A percentile compares a stretch with the other conserved stretches of the same genome.
Conservation (phyloP, 805 yeast species). For the Candida maris region DNA sequence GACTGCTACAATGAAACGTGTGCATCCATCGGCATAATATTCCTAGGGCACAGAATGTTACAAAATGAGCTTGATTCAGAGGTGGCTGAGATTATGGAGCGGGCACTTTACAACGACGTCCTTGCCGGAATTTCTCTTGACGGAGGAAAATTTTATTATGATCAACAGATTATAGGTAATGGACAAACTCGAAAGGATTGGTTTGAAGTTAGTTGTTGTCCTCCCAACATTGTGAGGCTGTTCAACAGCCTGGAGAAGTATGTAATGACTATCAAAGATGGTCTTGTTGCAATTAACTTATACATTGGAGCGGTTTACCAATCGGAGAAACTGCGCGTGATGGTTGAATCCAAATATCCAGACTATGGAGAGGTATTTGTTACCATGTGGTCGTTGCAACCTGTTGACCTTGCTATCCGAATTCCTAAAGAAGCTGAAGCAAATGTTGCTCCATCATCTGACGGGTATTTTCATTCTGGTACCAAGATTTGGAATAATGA, state of each 20-base stretch:
- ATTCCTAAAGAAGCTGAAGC: slow-evolving; percentile 9
- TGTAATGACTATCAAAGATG: slow-evolving; percentile 6
- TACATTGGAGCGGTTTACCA: slow-evolving; percentile 14
- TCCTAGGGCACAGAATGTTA: slow-evolving; percentile 19
- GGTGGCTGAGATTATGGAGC: slow-evolving; percentile 21
- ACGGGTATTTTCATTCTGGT: slow-evolving; percentile 15
- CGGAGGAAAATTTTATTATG: slow-evolving; percentile 23
- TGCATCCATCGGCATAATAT: slow-evolving; percentile 24
- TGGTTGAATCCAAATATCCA: slow-evolving; percentile 15
- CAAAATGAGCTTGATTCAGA: slow-evolving; percentile 11
- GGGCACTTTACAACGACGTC: slow-evolving; percentile 24
- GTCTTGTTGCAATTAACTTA: slow-evolving; percentile 14
- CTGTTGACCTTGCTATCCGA: slow-evolving; percentile 14
- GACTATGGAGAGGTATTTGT: slow-evolving; percentile 10
- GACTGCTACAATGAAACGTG: slow-evolving; percentile 27
- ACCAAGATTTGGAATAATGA: slow-evolving; percentile 7
- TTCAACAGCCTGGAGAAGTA: slow-evolving; percentile 23
- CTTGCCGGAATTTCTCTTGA: slow-evolving; percentile 25
- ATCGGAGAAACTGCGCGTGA: slow-evolving; percentile 5
- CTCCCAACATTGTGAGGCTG: slow-evolving; percentile 26
- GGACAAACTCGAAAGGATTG: slow-evolving; percentile 18
- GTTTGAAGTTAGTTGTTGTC: slow-evolving; percentile 26
- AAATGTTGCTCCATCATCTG: slow-evolving; percentile 1
- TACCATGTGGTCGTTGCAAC: slow-evolving; percentile 5
- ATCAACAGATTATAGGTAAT: slow-evolving; percentile 20